Evolutionary conservation across 2,329 filamentous ascomycete genomes (phyloP).

Genomic region (Ophiocordyceps camponoti-rufipedis): DNA sequence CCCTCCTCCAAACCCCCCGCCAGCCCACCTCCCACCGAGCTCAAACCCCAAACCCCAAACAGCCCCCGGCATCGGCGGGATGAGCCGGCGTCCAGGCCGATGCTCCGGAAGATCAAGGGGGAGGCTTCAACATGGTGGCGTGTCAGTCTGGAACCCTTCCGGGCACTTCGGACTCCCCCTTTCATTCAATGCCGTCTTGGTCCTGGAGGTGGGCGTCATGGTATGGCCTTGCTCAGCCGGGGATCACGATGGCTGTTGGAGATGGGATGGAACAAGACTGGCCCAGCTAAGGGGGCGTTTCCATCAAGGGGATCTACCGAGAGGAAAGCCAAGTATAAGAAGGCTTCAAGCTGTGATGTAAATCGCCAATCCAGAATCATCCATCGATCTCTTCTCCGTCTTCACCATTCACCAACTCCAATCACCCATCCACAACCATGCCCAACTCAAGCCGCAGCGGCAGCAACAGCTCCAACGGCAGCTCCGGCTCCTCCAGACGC

Average conservation of each 20-base stretch:
- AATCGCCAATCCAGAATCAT: neutral
- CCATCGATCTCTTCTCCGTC: neutral
- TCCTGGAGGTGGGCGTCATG: neutral
- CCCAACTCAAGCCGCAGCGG: conserved; percentile 2
- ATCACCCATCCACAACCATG: neutral
- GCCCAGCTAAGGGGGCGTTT: neutral
- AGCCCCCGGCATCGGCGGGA: neutral
- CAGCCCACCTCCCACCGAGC: no score
- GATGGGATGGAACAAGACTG: neutral
- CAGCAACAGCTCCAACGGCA: conserved; percentile 2
- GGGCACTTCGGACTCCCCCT: neutral
- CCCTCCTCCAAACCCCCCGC: no score
- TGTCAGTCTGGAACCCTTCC: neutral
- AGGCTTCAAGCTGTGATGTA: no score
- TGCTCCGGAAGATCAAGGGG: neutral
- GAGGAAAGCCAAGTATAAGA: no score
- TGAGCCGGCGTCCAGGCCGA: no score
- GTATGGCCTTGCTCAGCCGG: neutral
- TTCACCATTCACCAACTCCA: no score
- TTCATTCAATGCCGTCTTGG: neutral
- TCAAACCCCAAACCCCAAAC: neutral
- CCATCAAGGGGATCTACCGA: neutral
- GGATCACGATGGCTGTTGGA: neutral
- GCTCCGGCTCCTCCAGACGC: conserved; percentile 1
- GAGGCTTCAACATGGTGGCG: neutral